These are phyloP conservation scores for Cucumis sativus DNA, from an alignment of 306 rosid genomes.

Conservation along the genomic window Cucumber_9930_V3 NC_026661.2:16517001-16517500, in stretches of 20 bases:
- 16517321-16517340: too few relatives aligned
- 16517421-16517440: too few relatives aligned
- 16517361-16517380: neutral
- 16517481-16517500: neutral
- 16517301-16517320: neutral
- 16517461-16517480: neutral
- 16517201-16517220: neutral
- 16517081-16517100: neutral
- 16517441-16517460: neutral
- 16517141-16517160: neutral
- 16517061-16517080: neutral
- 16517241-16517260: too few relatives aligned
- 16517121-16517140: neutral
- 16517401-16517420: neutral
- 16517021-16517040: neutral
- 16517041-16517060: neutral
- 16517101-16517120: too few relatives aligned
- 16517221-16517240: neutral
- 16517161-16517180: neutral
- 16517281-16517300: neutral
- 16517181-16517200: neutral
- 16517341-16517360: neutral
- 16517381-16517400: neutral
- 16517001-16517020: neutral
- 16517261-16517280: neutral